Evolutionary conservation across 2,329 filamentous ascomycete species (phyloP).

Genomic region (Diaporthe vexans): DNA sequence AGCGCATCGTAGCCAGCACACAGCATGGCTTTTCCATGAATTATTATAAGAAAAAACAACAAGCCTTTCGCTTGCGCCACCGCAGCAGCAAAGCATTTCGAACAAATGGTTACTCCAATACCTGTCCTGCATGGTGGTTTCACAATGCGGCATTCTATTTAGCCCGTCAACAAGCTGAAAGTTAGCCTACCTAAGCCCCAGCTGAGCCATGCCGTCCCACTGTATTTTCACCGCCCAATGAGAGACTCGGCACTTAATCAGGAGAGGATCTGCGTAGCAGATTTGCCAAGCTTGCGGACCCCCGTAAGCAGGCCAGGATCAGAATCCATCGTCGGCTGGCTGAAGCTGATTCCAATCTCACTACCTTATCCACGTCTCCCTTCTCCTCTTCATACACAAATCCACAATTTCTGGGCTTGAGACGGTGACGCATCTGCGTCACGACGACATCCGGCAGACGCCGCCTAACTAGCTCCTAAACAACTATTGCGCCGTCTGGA

Average conservation of each 20-base stretch:
- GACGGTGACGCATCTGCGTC: background rate
- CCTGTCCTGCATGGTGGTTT: background rate
- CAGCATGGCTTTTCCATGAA: background rate
- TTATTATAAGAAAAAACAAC: background rate
- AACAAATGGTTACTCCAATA: no score
- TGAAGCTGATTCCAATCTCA: conserved; percentile 4
- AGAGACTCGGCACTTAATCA: background rate
- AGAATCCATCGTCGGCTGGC: conserved; percentile 4
- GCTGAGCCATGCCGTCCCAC: background rate
- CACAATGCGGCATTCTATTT: background rate
- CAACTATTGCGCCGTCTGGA: background rate
- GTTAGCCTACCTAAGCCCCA: background rate
- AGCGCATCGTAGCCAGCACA: background rate
- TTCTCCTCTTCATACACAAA: background rate
- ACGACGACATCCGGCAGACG: background rate
- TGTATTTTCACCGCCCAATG: background rate
- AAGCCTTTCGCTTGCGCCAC: background rate
- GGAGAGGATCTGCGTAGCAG: background rate
- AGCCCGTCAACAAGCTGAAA: background rate
- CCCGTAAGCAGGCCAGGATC: background rate
- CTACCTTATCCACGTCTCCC: background rate
- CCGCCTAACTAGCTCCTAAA: background rate
- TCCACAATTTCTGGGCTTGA: background rate
- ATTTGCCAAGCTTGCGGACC: background rate
- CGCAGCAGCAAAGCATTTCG: background rate